Base-by-base conservation (phyloP, 805 yeast genomes). In the Pichia paraexigua region DNA sequence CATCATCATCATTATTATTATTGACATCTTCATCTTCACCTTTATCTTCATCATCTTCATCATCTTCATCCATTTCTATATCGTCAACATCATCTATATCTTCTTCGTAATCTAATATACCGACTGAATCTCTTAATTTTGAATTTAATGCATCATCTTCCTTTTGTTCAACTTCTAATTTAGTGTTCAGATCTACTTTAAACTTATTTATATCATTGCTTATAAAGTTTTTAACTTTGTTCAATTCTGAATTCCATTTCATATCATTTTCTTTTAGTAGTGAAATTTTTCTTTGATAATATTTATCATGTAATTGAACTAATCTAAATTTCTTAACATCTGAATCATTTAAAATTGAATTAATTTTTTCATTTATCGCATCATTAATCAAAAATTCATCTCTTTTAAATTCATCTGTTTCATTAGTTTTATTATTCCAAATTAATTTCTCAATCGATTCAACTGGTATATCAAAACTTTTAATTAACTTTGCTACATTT, bases 171-270 rank as follows among this genome's bases (percentile, higher is more conserved):
- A 55, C 37, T 42, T 59, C 58, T 12, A 53, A 22, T 47, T 53
- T 48, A 21, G 5, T 18, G 21, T 28, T 53, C 50, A 30, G 41
- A 2, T 50, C 54, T 5, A 40, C 28, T 21, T 53, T 56, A n/a
- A 66, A 24, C 13, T 44, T 45, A 18, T 35, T 40, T 6, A 59
- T 22, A 49, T 66, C 67, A 15, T 56, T 54, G 13, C 51, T 55
- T 7, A 64, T 35, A 45, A 65, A 67, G 20, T 48, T 45, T 17
- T 53, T 55, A 39, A 65, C 47, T 35, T 55, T 54, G 11, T 44
- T 48, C 46, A 67, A 50, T 41, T 64, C 59, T n/a, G 51, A 48
- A 28, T 53, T 53, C 70, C 69, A 68, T 51, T 65, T 65, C 22
- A 53, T 41, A 37, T 64, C 61, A 54, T 61, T 41, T 15, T 51